phyloP scores from a whole-genome alignment of 1,139 yeast genomes.

The Eremothecium sinecaudum region DNA sequence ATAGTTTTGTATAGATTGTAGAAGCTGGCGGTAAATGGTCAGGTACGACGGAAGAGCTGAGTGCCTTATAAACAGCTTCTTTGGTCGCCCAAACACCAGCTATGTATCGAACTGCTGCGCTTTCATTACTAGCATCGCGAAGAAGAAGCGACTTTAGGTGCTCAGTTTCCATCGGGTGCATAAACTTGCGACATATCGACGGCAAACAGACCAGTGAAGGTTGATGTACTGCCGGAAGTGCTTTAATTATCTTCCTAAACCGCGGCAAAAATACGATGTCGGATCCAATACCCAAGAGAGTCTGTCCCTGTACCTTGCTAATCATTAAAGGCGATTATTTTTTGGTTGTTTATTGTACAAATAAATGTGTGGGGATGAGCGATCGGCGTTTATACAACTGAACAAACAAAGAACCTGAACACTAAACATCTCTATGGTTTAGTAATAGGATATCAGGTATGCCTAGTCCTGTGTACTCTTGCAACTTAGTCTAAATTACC shows the following conservation, averaged over 20 bases:
- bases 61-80: constrained; percentile 23
- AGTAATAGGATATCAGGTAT: too few species aligned
- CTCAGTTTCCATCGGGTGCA: constrained; percentile 16
- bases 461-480: too few species aligned
- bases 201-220: constrained; percentile 9
- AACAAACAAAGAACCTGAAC: too few species aligned
- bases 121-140: background rate
- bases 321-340: too few species aligned
- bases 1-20: constrained; percentile 21
- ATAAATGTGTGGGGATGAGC: too few species aligned
- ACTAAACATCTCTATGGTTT: too few species aligned
- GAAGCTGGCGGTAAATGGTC: constrained; percentile 23
- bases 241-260: constrained; percentile 7
- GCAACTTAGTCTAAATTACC: too few species aligned
- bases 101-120: constrained; percentile 11
- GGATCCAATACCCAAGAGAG: constrained; percentile 26
- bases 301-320: too few species aligned
- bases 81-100: constrained; percentile 31
- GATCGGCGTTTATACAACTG: too few species aligned
- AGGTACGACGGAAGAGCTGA: constrained; percentile 13
- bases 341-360: too few species aligned
- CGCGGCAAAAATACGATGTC: constrained; percentile 28
- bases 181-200: constrained; percentile 18
- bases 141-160: background rate
- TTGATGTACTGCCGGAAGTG: background rate